These are phyloP conservation scores for Ottelia alismoides DNA, from an alignment of 106 monocot species.

Conservation along the genomic window DNA sequence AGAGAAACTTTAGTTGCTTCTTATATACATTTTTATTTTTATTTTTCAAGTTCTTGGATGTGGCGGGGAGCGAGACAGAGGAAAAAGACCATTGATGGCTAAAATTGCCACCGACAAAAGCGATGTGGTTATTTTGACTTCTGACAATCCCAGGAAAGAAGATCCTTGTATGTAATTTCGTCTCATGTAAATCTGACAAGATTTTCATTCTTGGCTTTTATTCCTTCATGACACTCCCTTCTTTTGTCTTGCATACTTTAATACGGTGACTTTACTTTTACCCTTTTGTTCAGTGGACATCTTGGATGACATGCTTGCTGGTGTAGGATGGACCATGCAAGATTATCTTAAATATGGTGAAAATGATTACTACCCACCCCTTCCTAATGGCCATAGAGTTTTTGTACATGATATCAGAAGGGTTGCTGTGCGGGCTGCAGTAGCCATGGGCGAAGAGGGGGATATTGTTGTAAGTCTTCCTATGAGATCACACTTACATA, in stretches of 20 bases:
- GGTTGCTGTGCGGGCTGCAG: slow-evolving; percentile 86
- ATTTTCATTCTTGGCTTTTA: no score
- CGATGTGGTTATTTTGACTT: slow-evolving; percentile 90
- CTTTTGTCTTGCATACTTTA: neutral
- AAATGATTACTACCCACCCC: slow-evolving; percentile 91
- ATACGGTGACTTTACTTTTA: neutral
- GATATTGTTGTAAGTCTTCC: slow-evolving; percentile 89
- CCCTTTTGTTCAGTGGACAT: slow-evolving; percentile 60
- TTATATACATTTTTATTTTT: no score
- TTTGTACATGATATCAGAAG: slow-evolving; percentile 96
- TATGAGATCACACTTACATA: no score
- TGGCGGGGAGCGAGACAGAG: slow-evolving; percentile 76
- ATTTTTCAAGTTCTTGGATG: slow-evolving; percentile 71
- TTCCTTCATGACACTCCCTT: no score
- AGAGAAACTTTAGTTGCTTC: no score
- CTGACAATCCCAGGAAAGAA: slow-evolving; percentile 88
- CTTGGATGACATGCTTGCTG: slow-evolving; percentile 94
- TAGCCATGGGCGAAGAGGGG: slow-evolving; percentile 97
- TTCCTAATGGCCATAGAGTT: slow-evolving; percentile 86
- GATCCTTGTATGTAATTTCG: slow-evolving; percentile 87
- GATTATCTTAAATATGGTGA: slow-evolving; percentile 84
- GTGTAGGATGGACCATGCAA: slow-evolving; percentile 94
- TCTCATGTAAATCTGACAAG: no score
- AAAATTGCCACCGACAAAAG: slow-evolving; percentile 96
- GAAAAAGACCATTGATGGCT: slow-evolving; percentile 87